Base-by-base conservation (phyloP, 2,329 filamentous ascomycete species). In the Aspergillus tamarii region DNA sequence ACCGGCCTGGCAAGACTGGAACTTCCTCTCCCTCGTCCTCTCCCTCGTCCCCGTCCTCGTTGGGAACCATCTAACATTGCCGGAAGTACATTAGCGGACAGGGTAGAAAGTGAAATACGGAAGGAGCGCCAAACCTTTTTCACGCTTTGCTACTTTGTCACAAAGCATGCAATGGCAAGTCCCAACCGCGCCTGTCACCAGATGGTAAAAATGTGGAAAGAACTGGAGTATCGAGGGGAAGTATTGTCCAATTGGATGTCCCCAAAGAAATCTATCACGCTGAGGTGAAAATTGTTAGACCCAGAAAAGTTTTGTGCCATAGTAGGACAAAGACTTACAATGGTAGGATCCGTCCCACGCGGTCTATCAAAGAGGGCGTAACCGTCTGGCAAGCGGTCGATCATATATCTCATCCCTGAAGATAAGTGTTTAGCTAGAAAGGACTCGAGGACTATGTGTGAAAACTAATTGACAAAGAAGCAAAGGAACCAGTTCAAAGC, bases 151-250 rank as follows among this genome's bases (percentile, higher is more conserved):
- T 36, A 65, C 39, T 21, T 68, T 73, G 6, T 43, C 66, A 64
- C 86, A 89, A 9, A 83, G 72, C 1, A 80, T 79, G 68, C 87
- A 89, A 2, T 71, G 65, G 63, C 87, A 89, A 0, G 78, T 75
- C 2, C 76, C 74, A 7, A 70, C 73, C 48, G 74, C 75, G 57
- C 82, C 78, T 16, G 82, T 79, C 82, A 88, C 87, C 28, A 89
- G 70, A 71, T 83, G 80, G 57, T 81, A 75, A 70, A 89, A 88
- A 64, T 89, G 87, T 0, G 83, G 82, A 56, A 81, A 85, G 67
- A 88, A 88, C 4, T 82, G 76, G 23, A 80, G 80, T 0, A 83
- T 80, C 0, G 87, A 89, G 53, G 86, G 81, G 61, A 85, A 89
- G 19, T 73, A 76, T 55, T 77, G 76, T 9, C 81, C 81, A 9